Conservation (phyloP, 345 rosid species). For the Boechera stricta region DNA sequence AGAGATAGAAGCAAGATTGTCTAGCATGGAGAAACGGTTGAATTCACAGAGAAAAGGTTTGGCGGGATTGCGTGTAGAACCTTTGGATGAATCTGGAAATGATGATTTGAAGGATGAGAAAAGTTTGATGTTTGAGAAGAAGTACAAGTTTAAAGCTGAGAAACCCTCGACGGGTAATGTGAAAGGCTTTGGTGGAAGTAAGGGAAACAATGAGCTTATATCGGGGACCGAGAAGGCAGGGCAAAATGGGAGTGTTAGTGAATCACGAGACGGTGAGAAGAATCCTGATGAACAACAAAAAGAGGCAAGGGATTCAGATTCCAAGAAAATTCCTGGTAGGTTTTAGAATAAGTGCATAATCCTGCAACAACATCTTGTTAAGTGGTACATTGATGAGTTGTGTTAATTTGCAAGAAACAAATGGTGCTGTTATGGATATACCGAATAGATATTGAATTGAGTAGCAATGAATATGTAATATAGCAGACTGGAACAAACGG, state of each 20-base stretch:
- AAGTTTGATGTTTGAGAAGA: conserved; percentile 60
- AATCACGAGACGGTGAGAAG: conserved; percentile 1
- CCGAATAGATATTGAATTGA: not conserved
- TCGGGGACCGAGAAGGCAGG: conserved; percentile 1
- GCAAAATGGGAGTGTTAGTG: conserved; percentile 31
- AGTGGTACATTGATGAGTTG: not conserved
- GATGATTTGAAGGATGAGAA: conserved; percentile 36
- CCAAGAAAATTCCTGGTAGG: conserved; percentile 50
- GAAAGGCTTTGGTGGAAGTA: conserved; percentile 60
- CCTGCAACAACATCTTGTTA: not conserved
- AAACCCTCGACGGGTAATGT: conserved; percentile 37
- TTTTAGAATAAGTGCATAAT: conserved; percentile 18
- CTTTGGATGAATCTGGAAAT: conserved; percentile 41
- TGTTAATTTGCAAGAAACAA: not conserved
- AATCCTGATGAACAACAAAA: conserved; percentile 30
- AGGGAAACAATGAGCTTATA: conserved; percentile 22
- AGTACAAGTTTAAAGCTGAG: conserved; percentile 53
- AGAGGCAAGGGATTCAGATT: conserved; percentile 40
- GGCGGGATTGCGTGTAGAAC: conserved; percentile 45
- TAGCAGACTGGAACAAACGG: not conserved
- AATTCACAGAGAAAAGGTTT: conserved; percentile 58
- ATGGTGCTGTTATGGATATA: conserved; percentile 2
- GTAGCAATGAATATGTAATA: not conserved
- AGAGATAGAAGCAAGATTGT: conserved; percentile 69
- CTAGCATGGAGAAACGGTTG: conserved; percentile 62